Conservation (phyloP, 2,329 filamentous ascomycete genomes). For the Trichophyton verrucosum region DNA sequence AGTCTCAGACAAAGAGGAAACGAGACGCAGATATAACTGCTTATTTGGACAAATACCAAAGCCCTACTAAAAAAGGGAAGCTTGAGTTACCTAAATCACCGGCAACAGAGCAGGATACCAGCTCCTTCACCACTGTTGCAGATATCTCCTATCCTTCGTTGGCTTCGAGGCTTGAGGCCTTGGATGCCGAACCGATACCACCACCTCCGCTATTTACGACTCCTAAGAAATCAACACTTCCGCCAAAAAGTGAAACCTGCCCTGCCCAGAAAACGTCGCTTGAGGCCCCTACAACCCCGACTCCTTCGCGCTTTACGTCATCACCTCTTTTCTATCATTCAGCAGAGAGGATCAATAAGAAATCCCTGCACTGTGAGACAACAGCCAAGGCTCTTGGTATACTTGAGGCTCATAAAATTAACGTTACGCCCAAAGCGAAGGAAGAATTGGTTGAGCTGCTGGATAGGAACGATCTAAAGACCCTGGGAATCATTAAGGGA, state of each 20-base stretch:
- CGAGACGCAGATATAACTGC: constrained; percentile 8
- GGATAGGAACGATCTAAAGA: constrained; percentile 44
- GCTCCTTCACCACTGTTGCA: background rate
- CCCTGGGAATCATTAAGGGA: constrained; percentile 50
- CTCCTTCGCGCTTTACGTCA: constrained; percentile 14
- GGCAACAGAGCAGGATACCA: background rate
- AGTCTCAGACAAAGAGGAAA: constrained; percentile 19
- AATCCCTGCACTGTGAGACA: constrained; percentile 18
- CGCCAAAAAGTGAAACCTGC: background rate
- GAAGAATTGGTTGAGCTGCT: constrained; percentile 35
- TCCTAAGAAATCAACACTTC: background rate
- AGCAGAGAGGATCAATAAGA: background rate
- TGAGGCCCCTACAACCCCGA: background rate
- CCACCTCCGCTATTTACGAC: background rate
- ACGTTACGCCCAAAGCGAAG: constrained; percentile 23
- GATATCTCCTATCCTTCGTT: background rate
- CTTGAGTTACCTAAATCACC: background rate
- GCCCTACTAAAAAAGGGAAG: background rate
- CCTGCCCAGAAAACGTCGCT: background rate
- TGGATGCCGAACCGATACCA: background rate
- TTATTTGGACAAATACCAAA: background rate
- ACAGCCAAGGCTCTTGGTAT: constrained; percentile 21
- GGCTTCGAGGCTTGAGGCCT: background rate
- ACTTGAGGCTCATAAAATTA: constrained; percentile 25
- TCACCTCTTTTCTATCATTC: constrained; percentile 16